Conservation (phyloP, 805 yeast species). For the Candida vaughaniae region DNA sequence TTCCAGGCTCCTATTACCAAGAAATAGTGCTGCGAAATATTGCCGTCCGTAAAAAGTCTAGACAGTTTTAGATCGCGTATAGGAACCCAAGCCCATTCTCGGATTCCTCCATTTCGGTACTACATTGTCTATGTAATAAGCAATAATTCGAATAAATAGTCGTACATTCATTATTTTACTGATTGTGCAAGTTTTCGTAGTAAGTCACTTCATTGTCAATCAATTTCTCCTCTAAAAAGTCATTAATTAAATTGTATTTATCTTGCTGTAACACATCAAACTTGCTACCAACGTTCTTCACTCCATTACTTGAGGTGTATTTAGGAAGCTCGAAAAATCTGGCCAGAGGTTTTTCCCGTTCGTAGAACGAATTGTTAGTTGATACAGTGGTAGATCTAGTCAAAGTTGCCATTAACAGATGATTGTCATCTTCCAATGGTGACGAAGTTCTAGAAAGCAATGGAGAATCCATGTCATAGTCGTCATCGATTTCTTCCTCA, state of each 20-base stretch:
- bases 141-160: constrained; percentile 11
- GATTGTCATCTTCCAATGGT: constrained; percentile 29
- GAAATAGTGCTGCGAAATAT: too few species aligned
- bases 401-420: constrained; percentile 37
- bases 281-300: constrained; percentile 5
- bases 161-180: constrained; percentile 15
- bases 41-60: too few species aligned
- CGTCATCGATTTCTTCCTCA: constrained; percentile 17
- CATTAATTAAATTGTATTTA: constrained; percentile 40
- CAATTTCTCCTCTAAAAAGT: constrained; percentile 40
- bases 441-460: constrained; percentile 39
- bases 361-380: constrained; percentile 24
- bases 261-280: constrained; percentile 25
- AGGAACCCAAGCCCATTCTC: too few species aligned
- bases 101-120: too few species aligned
- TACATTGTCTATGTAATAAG: too few species aligned
- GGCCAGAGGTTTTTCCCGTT: constrained; percentile 14
- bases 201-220: constrained; percentile 37
- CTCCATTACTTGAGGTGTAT: constrained; percentile 8
- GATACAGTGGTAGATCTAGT: constrained; percentile 44
- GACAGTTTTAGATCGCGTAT: too few species aligned
- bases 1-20: too few species aligned
- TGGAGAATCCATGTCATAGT: constrained; percentile 21
- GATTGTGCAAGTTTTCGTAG: constrained; percentile 21
- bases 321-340: constrained; percentile 35